phyloP scores from a whole-genome alignment of 1,284 basidiomycete genomes.

The Trichosporon asahii region DNA sequence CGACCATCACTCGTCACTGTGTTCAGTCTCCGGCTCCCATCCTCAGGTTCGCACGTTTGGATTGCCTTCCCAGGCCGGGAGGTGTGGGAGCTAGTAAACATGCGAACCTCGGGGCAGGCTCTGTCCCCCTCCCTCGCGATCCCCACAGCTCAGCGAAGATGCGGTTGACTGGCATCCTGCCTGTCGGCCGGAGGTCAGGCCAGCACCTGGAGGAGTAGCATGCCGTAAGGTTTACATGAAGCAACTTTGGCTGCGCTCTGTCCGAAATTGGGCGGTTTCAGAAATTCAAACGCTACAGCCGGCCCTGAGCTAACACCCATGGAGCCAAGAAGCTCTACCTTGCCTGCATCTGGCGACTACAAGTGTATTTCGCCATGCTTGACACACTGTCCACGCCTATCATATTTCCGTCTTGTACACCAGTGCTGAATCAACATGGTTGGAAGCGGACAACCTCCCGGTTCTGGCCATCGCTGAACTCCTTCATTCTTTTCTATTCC shows the following conservation, averaged over 20 bases:
- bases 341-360: too few relatives aligned
- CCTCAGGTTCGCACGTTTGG: not conserved
- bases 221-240: slow-evolving; percentile 9
- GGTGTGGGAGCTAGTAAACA: not conserved
- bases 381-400: too few relatives aligned
- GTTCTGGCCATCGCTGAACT: too few relatives aligned
- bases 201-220: not conserved
- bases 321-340: too few relatives aligned
- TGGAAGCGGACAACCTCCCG: too few relatives aligned
- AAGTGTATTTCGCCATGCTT: too few relatives aligned
- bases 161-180: too few relatives aligned
- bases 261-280: slow-evolving; percentile 7
- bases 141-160: too few relatives aligned
- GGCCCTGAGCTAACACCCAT: not conserved
- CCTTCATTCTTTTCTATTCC: too few relatives aligned
- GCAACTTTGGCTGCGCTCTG: not conserved
- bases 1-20: too few relatives aligned
- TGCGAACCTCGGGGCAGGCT: not conserved
- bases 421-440: too few relatives aligned
- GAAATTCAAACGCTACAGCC: not conserved
- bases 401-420: too few relatives aligned
- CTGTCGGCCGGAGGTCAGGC: not conserved
- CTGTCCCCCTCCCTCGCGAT: not conserved
- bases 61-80: not conserved
- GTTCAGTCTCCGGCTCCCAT: not conserved